Conservation (phyloP, 2,329 filamentous ascomycete species). For the Cryphonectria naterciae region DNA sequence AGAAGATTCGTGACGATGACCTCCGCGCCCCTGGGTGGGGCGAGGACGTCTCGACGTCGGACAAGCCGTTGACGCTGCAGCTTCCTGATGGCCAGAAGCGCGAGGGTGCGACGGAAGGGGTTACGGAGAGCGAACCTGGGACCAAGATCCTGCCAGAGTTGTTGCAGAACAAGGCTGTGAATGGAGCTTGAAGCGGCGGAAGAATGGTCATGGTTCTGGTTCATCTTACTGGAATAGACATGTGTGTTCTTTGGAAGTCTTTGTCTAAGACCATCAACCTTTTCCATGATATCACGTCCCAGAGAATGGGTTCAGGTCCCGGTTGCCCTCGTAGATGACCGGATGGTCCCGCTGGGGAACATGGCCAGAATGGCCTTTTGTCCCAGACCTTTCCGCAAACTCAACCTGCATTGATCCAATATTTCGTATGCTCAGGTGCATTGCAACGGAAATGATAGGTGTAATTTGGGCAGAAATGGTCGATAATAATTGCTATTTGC, state of each 20-base stretch:
- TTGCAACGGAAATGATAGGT: no score
- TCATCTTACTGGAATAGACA: not conserved
- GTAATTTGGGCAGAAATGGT: no score
- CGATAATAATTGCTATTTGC: no score
- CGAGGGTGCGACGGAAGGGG: slow-evolving; percentile 37
- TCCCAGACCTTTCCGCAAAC: no score
- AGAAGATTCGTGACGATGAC: slow-evolving; percentile 49
- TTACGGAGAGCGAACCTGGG: slow-evolving; percentile 35
- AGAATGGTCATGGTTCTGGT: not conserved
- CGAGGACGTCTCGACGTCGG: slow-evolving; percentile 43
- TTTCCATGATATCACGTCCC: no score
- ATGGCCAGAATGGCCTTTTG: no score
- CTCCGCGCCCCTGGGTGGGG: slow-evolving; percentile 53
- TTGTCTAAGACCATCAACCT: not conserved
- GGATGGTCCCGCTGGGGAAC: no score
- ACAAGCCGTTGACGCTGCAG: slow-evolving; percentile 47
- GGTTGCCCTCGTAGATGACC: no score
- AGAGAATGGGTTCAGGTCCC: no score
- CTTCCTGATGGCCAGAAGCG: slow-evolving; percentile 43
- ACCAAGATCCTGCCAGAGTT: slow-evolving; percentile 44
- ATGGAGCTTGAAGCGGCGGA: slow-evolving; percentile 21
- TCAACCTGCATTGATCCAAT: no score
- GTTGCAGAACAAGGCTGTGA: slow-evolving; percentile 36
- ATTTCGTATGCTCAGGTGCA: no score
- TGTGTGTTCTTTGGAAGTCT: no score